phyloP scores from a whole-genome alignment of 164 flowering plant genomes.

The Piper betle region DNA sequence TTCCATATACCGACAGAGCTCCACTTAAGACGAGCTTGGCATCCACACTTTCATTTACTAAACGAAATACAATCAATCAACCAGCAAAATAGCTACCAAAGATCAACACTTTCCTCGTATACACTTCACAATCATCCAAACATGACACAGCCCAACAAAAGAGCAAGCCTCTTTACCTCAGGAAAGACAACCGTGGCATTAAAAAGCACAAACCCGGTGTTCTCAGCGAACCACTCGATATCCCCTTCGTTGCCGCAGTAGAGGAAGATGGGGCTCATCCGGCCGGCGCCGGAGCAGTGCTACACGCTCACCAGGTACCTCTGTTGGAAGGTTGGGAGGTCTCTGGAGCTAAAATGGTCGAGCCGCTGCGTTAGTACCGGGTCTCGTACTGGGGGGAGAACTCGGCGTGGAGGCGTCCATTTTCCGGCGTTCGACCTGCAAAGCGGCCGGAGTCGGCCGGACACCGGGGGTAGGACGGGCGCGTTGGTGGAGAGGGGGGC shows the following conservation, averaged over 20 bases:
- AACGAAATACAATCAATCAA: no score
- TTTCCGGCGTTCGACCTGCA: conserved; percentile 12
- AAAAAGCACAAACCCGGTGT: conserved; percentile 70
- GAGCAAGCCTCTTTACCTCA: conserved; percentile 29
- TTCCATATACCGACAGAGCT: neutral
- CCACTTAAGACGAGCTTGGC: no score
- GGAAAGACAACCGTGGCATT: conserved; percentile 78
- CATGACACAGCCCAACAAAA: neutral
- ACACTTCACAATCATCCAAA: neutral
- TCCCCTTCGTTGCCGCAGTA: conserved; percentile 93
- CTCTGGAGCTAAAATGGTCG: conserved; percentile 81
- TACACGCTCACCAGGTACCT: conserved; percentile 59
- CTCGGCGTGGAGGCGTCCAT: neutral
- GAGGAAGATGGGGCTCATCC: conserved; percentile 61
- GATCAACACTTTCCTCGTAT: no score
- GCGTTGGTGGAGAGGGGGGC: no score
- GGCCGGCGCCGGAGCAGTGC: conserved; percentile 50
- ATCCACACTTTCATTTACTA: no score
- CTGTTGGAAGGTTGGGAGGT: conserved; percentile 42
- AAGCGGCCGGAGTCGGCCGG: neutral
- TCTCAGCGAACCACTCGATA: conserved; percentile 82
- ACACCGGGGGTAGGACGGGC: no score
- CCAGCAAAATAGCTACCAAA: no score
- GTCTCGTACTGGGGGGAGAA: conserved; percentile 40
- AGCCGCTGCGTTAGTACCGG: conserved; percentile 45